Evolutionary conservation across 1,284 basidiomycete genomes (phyloP).

Genomic region (Fomitopsis schrenkii): DNA sequence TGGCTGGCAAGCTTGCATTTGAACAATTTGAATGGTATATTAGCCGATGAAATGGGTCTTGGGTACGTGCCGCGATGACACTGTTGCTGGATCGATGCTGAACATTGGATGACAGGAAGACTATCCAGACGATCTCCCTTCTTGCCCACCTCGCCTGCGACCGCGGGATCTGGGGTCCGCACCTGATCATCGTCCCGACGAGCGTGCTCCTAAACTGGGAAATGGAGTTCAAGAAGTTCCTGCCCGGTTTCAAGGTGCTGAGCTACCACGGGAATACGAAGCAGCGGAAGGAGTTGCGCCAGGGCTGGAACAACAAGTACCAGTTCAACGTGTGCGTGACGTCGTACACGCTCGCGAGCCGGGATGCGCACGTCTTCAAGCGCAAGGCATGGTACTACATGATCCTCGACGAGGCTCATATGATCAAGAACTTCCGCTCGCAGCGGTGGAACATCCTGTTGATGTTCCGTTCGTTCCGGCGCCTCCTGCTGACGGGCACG

Average conservation of each 20-base stretch:
- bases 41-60: conserved; percentile 91
- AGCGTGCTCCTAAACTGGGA: conserved; percentile 98
- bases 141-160: conserved; percentile 94
- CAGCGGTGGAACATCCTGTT: conserved; percentile 94
- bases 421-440: conserved; percentile 98
- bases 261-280: conserved; percentile 92
- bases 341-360: conserved; percentile 89
- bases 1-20: conserved; percentile 91
- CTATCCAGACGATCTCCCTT: conserved; percentile 93
- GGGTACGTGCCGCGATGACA: conserved; percentile 51
- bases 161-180: conserved; percentile 94
- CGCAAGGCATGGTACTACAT: conserved; percentile 96
- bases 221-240: conserved; percentile 98
- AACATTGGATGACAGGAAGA: conserved; percentile 64
- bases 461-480: conserved; percentile 90
- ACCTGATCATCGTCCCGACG: conserved; percentile 93
- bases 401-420: conserved; percentile 95
- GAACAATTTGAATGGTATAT: conserved; percentile 88
- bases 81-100: background rate
- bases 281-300: conserved; percentile 89
- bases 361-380: conserved; percentile 93
- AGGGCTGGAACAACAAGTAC: conserved; percentile 93
- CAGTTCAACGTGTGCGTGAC: conserved; percentile 97
- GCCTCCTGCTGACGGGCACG: conserved; percentile 88
- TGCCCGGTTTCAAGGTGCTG: conserved; percentile 90